Conservation (phyloP, 2,329 filamentous ascomycete species). For the Colletotrichum sp. region DNA sequence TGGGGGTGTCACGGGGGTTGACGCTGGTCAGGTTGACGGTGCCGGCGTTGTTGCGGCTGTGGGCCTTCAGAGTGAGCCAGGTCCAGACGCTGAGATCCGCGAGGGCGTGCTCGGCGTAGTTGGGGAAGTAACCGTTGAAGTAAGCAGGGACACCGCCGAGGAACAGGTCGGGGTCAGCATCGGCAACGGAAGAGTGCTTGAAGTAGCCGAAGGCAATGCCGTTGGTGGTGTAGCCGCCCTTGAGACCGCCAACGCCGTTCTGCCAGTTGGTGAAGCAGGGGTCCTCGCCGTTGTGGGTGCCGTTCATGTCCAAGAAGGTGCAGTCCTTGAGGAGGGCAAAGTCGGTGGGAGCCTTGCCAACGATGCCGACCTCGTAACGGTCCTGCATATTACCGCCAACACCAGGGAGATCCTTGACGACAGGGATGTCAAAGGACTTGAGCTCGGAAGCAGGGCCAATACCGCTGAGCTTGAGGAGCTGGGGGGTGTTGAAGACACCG, state of each 20-base stretch:
- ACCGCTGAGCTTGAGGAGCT: conserved; percentile 57
- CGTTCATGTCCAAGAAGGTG: conserved; percentile 31
- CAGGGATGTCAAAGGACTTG: conserved; percentile 45
- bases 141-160: conserved; percentile 58
- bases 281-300: conserved; percentile 28
- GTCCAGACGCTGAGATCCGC: conserved; percentile 45
- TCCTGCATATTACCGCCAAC: conserved; percentile 57
- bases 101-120: conserved; percentile 51
- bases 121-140: conserved; percentile 62
- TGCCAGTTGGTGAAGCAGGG: conserved; percentile 41
- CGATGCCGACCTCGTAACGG: conserved; percentile 36
- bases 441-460: conserved; percentile 50
- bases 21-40: conserved; percentile 65
- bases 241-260: conserved; percentile 29
- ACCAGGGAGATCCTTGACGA: conserved; percentile 50
- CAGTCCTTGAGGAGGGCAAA: conserved; percentile 33
- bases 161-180: conserved; percentile 55
- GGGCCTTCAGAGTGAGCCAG: conserved; percentile 56
- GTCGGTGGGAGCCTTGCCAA: conserved; percentile 24
- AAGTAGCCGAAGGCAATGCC: conserved; percentile 58
- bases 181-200: conserved; percentile 37
- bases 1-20: conserved; percentile 66
- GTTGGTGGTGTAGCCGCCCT: conserved; percentile 45
- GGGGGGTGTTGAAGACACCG: conserved; percentile 55
- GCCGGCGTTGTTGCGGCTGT: conserved; percentile 60